Conservation (phyloP, 2,329 filamentous ascomycete species). For the Lecanicillium sp. region DNA sequence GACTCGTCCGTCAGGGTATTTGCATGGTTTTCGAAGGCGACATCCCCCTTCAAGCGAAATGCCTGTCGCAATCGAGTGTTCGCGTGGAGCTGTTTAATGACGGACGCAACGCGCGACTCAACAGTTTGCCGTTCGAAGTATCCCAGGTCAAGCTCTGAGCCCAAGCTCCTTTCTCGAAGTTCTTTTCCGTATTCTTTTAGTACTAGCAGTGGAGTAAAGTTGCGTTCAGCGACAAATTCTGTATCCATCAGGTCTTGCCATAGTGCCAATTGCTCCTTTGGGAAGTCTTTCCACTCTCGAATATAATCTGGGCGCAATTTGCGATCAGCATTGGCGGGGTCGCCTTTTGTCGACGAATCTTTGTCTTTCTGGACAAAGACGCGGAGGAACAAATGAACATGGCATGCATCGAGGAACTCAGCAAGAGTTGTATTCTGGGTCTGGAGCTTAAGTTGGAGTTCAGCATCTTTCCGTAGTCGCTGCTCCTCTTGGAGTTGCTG, state of each 20-base stretch:
- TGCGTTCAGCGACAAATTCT: conserved; percentile 1
- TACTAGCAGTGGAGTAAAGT: background rate
- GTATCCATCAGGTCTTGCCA: conserved; percentile 2
- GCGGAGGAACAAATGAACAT: conserved; percentile 1
- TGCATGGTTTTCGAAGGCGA: conserved; percentile 4
- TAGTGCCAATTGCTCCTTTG: background rate
- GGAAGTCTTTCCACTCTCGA: conserved; percentile 1
- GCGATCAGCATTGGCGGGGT: conserved; percentile 1
- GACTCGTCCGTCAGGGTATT: background rate
- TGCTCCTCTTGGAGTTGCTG: background rate
- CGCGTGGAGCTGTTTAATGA: conserved; percentile 1
- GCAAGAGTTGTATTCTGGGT: conserved; percentile 2
- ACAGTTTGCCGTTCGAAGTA: conserved; percentile 6
- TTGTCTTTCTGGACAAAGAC: conserved; percentile 3
- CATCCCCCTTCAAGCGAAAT: conserved; percentile 2
- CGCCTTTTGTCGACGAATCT: background rate
- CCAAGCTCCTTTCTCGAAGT: conserved; percentile 1
- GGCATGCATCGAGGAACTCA: conserved; percentile 3
- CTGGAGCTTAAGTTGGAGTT: conserved; percentile 1
- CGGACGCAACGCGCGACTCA: conserved; percentile 1
- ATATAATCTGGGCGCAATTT: conserved; percentile 4
- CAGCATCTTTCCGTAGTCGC: conserved; percentile 1
- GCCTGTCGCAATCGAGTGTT: conserved; percentile 1
- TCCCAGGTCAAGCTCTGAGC: conserved; percentile 4
- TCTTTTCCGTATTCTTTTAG: conserved; percentile 1